Percentiles rank a stretch among this genome's conserved stretches.
Evolutionary conservation across 495 filamentous ascomycete species (phyloP).

Genomic region (Beverwykella pulmonaria): DNA sequence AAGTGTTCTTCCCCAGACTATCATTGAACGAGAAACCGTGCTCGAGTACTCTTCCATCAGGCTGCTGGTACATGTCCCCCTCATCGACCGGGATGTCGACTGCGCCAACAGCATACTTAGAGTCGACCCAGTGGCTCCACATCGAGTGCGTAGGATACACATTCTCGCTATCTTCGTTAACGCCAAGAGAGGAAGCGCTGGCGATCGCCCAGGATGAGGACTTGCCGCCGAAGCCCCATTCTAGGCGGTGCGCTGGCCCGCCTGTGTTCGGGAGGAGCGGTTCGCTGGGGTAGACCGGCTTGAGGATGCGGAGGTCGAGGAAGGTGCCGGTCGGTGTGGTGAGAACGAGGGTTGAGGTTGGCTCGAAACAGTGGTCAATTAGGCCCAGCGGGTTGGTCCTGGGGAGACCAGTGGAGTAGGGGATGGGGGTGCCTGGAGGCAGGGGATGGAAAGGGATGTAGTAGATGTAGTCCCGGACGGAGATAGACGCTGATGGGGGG

Average conservation of each 20-base stretch:
- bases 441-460: constrained; percentile 25
- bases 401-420: constrained; percentile 17
- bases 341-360: constrained; percentile 35
- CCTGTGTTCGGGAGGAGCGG: background rate
- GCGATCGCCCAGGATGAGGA: background rate
- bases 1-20: background rate
- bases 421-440: constrained; percentile 20
- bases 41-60: constrained; percentile 17
- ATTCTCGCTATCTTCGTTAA: background rate
- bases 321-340: constrained; percentile 16
- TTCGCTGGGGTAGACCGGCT: background rate
- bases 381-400: constrained; percentile 13
- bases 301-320: constrained; percentile 34
- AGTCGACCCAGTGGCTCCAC: constrained; percentile 38
- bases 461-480: constrained; percentile 31
- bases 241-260: constrained; percentile 3
- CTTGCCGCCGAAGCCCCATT: constrained; percentile 35
- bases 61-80: constrained; percentile 29
- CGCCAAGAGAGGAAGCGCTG: background rate
- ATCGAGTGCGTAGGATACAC: background rate
- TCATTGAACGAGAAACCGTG: constrained; percentile 3
- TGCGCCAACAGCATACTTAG: background rate
- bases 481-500: constrained; percentile 24
- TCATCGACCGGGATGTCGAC: constrained; percentile 21
- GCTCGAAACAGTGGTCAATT: constrained; percentile 14